phyloP scores from a whole-genome alignment of 2,329 filamentous ascomycete species.

The Pseudopyrenochaeta lycopersici region DNA sequence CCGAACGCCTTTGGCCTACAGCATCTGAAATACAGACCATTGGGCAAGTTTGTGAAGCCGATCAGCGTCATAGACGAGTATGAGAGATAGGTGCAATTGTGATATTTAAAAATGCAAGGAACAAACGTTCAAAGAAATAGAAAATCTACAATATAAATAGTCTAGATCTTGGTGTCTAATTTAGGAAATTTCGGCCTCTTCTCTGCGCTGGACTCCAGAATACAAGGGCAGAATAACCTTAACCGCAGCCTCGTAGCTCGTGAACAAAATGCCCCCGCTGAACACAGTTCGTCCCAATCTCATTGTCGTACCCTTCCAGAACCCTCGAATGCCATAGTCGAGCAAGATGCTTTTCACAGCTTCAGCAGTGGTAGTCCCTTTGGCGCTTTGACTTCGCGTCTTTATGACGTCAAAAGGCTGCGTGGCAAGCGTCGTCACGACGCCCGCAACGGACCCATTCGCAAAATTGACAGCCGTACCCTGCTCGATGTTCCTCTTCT shows the following conservation, averaged over 20 bases:
- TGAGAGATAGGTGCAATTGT: constrained; percentile 21
- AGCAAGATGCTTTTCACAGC: constrained; percentile 63
- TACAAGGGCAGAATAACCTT: constrained; percentile 57
- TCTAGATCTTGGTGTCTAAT: constrained; percentile 8
- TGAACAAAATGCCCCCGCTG: constrained; percentile 73
- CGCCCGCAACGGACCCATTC: constrained; percentile 68
- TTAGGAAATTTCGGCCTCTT: constrained; percentile 30
- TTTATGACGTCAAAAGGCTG: constrained; percentile 72
- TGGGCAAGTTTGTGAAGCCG: constrained; percentile 63
- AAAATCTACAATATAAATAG: neutral
- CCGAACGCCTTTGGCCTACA: constrained; percentile 60
- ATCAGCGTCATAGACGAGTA: constrained; percentile 64
- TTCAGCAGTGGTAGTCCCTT: constrained; percentile 65
- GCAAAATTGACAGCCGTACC: constrained; percentile 66
- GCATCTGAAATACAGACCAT: constrained; percentile 58
- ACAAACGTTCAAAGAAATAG: neutral
- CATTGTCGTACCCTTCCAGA: constrained; percentile 76
- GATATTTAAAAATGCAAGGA: neutral
- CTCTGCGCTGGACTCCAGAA: constrained; percentile 22
- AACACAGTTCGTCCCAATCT: constrained; percentile 70
- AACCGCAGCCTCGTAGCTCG: constrained; percentile 67
- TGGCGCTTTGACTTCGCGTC: constrained; percentile 68
- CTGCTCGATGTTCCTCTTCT: constrained; percentile 57
- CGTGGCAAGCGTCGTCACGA: constrained; percentile 67
- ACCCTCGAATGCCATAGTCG: constrained; percentile 67